Evolutionary conservation across 2,329 filamentous ascomycete species (phyloP), one percentile per base, ranked within the genome.

Genomic region (Karstenula rhodostoma): DNA sequence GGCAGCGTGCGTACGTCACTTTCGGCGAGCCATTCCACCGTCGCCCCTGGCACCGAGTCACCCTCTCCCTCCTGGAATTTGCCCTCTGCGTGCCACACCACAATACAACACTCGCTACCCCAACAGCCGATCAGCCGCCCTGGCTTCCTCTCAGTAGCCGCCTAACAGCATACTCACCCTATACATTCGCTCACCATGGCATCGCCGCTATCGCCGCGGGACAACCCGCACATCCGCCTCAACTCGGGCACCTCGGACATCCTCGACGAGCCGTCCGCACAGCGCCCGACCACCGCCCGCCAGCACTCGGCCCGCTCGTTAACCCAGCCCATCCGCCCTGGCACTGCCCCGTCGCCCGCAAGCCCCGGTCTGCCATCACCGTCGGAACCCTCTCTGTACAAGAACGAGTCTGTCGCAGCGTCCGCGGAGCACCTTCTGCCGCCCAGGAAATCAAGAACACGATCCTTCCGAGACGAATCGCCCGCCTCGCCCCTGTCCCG

Each of bases 231-330:
- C 66, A 86, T 90, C 60, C 86, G 86, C 59, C 82, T 90, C 64
- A 89, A 90, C 71, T 89, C 86, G 27, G 86, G 84, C 48, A 82
- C 80, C 32, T 71, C 85, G 65, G 83, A 89, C 69, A 77, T 83
- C 33, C 78, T 82, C 74, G 70, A 70, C 57, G 58, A 69, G 51
- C 59, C 67, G 52, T 64, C 69, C 44, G 60, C 68, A 32, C 61
- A 65, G 42, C 76, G 78, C 46, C 78, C 80, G 33, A 73, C 67
- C 58, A 77, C 79, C 22, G 66, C 77, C 50, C 75, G 79, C 44
- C 79, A 79, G 56, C 73, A 69, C 22, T 79, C 82, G 2, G 75
- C 80, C 49, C 80, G 82, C 57, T 83, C 82, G 0, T 70, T 84
- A 50, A 82, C 80, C n/a, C 69, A 76, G 42, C 70, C 71, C 42